Base-by-base conservation (phyloP, 768 basidiomycete genomes). In the Xerocomus brunneocitrinus region DNA sequence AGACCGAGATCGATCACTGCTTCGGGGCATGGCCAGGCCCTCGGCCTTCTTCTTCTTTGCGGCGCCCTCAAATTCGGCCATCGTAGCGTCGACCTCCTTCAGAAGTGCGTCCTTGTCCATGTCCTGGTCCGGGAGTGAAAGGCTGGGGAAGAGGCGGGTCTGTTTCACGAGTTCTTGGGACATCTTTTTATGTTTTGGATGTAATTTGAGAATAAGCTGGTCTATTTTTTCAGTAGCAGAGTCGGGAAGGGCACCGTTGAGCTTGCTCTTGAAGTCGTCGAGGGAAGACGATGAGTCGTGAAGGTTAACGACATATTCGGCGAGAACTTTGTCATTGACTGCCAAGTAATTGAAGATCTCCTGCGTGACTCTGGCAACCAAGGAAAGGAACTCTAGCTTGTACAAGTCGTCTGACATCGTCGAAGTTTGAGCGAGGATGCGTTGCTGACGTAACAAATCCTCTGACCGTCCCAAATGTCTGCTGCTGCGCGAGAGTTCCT, bases 191-290 rank as follows among this genome's bases (percentile, higher is more conserved):
- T 98, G 88, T 64, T 93, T 97, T 1, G 95, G 97, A 62, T 99
- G 95, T 78, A 98, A 83, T 53, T 81, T 90, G 50, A 97, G 81
- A 61, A 99, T 91, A 49, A 98, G 82, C 19, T 97, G 89, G 74
- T 99, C 95, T 32, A 98, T 82, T 64, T 87, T 95, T 69, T 94
- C 89, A 53, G 95, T 73, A 66, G 98, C 90, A 27, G 90, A 90
- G 57, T 91, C 90, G 4, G 93, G 87, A 64, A 98, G 94, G 58
- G 83, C 84, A 19, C 87, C 84, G 50, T 79, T 77, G 42, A 98
- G 80, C 67, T 89, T 87, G 45, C 71, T 66, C 73, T 92, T 91
- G 81, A 98, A 99, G 44, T 83, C 82, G 7, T 77, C 74, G 47
- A 93, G 76, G 57, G 82, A 85, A 65, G 86, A 87, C 66, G 87